Evolutionary conservation across 1,284 basidiomycete species (phyloP).

Genomic region (Coriolopsis trogii): DNA sequence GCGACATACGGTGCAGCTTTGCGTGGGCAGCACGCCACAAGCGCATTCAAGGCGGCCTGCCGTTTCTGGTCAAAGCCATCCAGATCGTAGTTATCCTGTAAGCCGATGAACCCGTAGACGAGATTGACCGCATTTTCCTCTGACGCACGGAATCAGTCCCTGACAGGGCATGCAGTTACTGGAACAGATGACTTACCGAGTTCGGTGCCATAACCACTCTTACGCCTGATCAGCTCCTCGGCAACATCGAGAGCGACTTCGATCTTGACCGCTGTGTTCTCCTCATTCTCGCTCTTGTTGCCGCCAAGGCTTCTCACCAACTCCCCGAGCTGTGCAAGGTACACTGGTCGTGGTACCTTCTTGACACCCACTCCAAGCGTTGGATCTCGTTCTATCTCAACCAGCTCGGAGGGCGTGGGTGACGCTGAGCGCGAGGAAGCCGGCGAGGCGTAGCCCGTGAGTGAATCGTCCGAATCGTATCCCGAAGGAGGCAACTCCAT

Average conservation of each 20-base stretch:
- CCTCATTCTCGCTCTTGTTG: slow-evolving; percentile 54
- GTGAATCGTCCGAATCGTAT: slow-evolving; percentile 82
- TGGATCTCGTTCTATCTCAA: slow-evolving; percentile 85
- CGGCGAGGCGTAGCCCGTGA: slow-evolving; percentile 73
- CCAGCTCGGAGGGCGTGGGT: slow-evolving; percentile 78
- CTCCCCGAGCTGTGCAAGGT: slow-evolving; percentile 78
- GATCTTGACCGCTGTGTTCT: slow-evolving; percentile 72
- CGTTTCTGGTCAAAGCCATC: slow-evolving; percentile 79
- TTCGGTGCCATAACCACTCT: slow-evolving; percentile 82
- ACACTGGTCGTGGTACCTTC: slow-evolving; percentile 77
- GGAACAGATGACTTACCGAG: slow-evolving; percentile 55
- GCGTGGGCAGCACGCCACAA: slow-evolving; percentile 79
- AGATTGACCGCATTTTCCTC: slow-evolving; percentile 91
- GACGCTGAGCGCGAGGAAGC: slow-evolving; percentile 77
- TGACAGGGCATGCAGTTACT: not conserved
- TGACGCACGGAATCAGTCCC: slow-evolving; percentile 30
- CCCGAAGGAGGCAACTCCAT: slow-evolving; percentile 29
- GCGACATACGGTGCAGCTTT: slow-evolving; percentile 77
- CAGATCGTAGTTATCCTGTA: slow-evolving; percentile 86
- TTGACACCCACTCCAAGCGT: slow-evolving; percentile 67
- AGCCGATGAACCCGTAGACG: slow-evolving; percentile 68
- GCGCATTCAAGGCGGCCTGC: slow-evolving; percentile 76
- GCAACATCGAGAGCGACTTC: slow-evolving; percentile 80
- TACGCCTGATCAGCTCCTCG: slow-evolving; percentile 82
- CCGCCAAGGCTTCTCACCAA: slow-evolving; percentile 59